These are phyloP conservation scores for Colletotrichum sp. DNA, from an alignment of 2,329 filamentous ascomycete genomes.

Conservation along the genomic window DNA sequence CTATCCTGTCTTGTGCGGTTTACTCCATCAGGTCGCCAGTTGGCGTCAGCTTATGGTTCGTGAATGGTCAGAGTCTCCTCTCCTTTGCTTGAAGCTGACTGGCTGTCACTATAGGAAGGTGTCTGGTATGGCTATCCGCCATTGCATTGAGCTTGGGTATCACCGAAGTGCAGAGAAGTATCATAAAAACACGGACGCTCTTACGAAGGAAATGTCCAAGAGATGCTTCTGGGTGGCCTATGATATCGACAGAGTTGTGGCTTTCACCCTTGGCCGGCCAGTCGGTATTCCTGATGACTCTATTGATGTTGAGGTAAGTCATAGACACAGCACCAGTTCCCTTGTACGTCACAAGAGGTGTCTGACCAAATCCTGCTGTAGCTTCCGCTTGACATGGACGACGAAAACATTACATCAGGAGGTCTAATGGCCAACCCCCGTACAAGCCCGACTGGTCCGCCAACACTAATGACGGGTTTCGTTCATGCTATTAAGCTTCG, in stretches of 20 bases:
- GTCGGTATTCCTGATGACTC: slow-evolving; percentile 28
- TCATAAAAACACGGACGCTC: slow-evolving; percentile 8
- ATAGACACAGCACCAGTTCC: not conserved
- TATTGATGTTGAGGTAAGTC: slow-evolving; percentile 31
- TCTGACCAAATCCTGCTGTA: not conserved
- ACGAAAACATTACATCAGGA: slow-evolving; percentile 27
- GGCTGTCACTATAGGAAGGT: slow-evolving; percentile 26
- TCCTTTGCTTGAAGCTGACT: not conserved
- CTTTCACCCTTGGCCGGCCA: slow-evolving; percentile 35
- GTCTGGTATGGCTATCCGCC: slow-evolving; percentile 36
- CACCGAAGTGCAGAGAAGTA: slow-evolving; percentile 30
- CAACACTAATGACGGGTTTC: slow-evolving; percentile 32
- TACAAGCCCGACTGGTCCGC: slow-evolving; percentile 4
- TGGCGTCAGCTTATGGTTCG: slow-evolving; percentile 32
- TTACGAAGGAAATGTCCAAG: slow-evolving; percentile 33
- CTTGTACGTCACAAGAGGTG: accelerated
- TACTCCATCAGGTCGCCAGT: slow-evolving; percentile 33
- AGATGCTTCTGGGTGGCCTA: slow-evolving; percentile 37
- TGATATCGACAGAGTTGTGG: slow-evolving; percentile 34
- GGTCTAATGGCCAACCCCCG: slow-evolving; percentile 26
- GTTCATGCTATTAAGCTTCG: slow-evolving; percentile 34
- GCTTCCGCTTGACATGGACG: slow-evolving; percentile 34
- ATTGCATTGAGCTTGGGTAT: slow-evolving; percentile 39
- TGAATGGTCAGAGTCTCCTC: not conserved
- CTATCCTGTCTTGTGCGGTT: slow-evolving; percentile 34